Base-by-base conservation (phyloP, 768 basidiomycete species). In the Pulveroboletus sp. region DNA sequence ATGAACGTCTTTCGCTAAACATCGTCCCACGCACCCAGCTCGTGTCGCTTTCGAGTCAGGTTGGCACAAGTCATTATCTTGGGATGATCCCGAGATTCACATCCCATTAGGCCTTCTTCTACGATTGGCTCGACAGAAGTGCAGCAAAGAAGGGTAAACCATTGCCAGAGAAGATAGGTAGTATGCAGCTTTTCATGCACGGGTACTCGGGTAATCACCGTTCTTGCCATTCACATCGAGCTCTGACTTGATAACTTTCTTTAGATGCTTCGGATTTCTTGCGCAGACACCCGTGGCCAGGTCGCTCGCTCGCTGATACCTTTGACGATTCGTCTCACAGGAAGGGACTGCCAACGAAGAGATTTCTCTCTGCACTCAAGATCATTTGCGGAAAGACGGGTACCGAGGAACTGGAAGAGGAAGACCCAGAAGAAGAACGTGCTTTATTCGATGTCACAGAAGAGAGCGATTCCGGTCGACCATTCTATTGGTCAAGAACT, bases 201-300 rank as follows among this genome's bases (percentile, higher is more conserved):
- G 91, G 92, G 12, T 94, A 77, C 61, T 79, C 82, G 71, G 89
- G 89, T 81, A 58, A 27, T 45, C 21, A 39, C 50, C 5, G 28
- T 8, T 26, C 28, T 47, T 14, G 6, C 36, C 26, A n/a, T 21
- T 26, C 17, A 6, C 28, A 28, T 39, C 5, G 21, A 26, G 18
- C 24, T 39, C 42, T 44, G 8, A 42, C 28, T 35, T 24, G 2
- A 8, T 7, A 28, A 44, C 24, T 5, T 21, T 44, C 5, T 46
- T n/a, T 35, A 88, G 92, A 94, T 66, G 89, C 90, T 0, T 90
- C 89, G 3, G 89, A 89, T 43, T 94, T 93, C 59, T 76, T 95
- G 50, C 77, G 86, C 42, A 86, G 82, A 58, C 78, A 94, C 61
- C 91, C 92, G 3, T 92, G 86, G 85, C 93, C 93, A 3, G 90